phyloP scores from a whole-genome alignment of 495 filamentous ascomycete species.

The Podospora anserina region DNA sequence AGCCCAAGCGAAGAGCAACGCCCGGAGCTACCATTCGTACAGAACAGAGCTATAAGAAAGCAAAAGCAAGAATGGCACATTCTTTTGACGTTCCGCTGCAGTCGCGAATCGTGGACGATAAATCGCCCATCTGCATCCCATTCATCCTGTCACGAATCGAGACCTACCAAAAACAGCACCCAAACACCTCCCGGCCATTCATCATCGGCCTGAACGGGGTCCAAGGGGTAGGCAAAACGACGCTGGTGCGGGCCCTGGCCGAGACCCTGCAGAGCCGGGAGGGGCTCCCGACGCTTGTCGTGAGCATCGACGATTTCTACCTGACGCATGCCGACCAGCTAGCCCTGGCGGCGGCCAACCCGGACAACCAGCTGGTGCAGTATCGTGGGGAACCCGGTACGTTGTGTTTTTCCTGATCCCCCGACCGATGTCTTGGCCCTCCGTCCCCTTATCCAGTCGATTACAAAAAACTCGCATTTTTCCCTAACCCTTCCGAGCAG shows the following conservation, averaged over 20 bases:
- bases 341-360: conserved; percentile 61
- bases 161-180: conserved; percentile 43
- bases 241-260: conserved; percentile 69
- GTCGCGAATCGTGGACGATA: conserved; percentile 66
- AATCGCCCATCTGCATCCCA: conserved; percentile 79
- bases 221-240: conserved; percentile 89
- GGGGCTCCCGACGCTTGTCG: conserved; percentile 66
- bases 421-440: neutral
- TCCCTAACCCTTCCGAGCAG: conserved; percentile 32
- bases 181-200: conserved; percentile 44
- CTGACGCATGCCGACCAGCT: conserved; percentile 68
- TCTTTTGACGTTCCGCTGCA: conserved; percentile 29
- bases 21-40: neutral
- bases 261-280: conserved; percentile 63
- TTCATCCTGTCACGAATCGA: conserved; percentile 71
- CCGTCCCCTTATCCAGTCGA: neutral
- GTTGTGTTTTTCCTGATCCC: conserved; percentile 10
- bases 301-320: conserved; percentile 92
- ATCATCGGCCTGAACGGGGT: conserved; percentile 64
- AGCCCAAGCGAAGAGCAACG: neutral
- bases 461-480: neutral
- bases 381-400: conserved; percentile 73
- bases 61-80: conserved; percentile 5
- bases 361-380: conserved; percentile 71
- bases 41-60: neutral